Base-by-base conservation (phyloP, 2,329 filamentous ascomycete genomes). In the Pseudogymnoascus sp. region DNA sequence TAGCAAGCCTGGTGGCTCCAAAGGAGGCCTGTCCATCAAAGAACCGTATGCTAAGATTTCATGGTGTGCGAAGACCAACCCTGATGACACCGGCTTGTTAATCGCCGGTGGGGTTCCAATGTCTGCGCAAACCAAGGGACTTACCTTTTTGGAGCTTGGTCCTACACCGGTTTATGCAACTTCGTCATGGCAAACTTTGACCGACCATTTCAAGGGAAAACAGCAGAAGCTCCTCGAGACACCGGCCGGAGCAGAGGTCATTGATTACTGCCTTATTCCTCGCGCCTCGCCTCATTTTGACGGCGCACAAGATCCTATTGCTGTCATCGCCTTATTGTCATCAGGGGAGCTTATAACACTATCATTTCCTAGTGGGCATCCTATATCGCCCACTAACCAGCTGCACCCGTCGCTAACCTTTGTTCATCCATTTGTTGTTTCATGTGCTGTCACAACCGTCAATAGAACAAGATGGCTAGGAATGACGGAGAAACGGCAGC, bases 1-100 rank as follows among this genome's bases (percentile, higher is more conserved):
- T 0, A 77, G 74, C 21, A 77, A 73, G 64, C 74, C 75, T 31
- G 75, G 75, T 5, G 76, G 74, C n/a, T 70, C 74, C 0, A 76
- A 81, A 3, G 80, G 80, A 1, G 80, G 79, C 0, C 78, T 86
- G 45, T 80, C 81, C 14, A 76, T 88, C 12, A 88, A 89, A 66
- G 88, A 90, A 63, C 91, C 91, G 0, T 89, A 93, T 65, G 84
- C 85, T 66, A 87, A 86, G 66, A 86, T 97, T 63, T 83, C 87
- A 1, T 99, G 95, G 95, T 99, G 95, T 76, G 93, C 91, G 64
- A 97, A 97, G 73, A 83, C 87, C 65, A 96, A 97, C 71, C 89
- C 92, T 0, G 95, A 99, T 71, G 93, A 99, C 71, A 97, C 92
- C 16, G 93, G 87, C 1, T 80, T 99, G 23, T 77, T 99, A 40